Conservation (phyloP, 2,329 filamentous ascomycete species). For the Scopulariopsis brevicaulis region DNA sequence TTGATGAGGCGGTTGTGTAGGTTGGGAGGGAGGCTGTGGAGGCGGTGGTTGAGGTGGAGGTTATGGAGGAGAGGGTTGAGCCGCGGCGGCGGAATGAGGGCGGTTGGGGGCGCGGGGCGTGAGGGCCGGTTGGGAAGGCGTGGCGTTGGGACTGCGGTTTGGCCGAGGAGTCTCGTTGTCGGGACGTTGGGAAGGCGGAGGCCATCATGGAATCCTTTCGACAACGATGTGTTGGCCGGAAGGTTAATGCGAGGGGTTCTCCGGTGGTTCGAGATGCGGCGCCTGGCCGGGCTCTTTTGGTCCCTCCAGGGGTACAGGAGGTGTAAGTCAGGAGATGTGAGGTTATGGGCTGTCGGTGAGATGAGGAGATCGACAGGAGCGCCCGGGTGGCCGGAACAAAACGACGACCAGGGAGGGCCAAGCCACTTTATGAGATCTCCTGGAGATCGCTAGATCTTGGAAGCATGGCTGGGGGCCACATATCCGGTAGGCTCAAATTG, state of each 20-base stretch:
- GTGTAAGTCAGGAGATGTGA: neutral
- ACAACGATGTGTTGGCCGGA: neutral
- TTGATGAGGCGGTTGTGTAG: neutral
- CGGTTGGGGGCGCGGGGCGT: neutral
- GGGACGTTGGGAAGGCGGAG: neutral
- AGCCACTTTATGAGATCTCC: too few species aligned
- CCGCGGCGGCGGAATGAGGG: neutral
- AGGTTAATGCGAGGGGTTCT: neutral
- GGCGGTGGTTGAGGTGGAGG: neutral
- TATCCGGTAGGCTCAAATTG: too few species aligned
- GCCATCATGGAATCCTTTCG: neutral
- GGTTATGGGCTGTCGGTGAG: neutral
- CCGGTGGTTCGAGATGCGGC: neutral
- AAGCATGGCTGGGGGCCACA: too few species aligned
- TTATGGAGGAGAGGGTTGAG: slow-evolving; percentile 6
- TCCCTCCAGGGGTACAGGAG: neutral
- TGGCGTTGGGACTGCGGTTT: neutral
- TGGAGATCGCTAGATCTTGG: too few species aligned
- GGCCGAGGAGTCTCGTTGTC: neutral
- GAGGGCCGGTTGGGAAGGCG: neutral
- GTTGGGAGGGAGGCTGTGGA: neutral
- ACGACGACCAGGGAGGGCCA: neutral
- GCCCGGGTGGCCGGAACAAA: neutral
- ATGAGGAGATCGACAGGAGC: neutral
- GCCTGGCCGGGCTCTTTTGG: neutral